Evolutionary conservation across 2,329 filamentous ascomycete genomes (phyloP).

Genomic region (Fusarium pseudocircinatum): DNA sequence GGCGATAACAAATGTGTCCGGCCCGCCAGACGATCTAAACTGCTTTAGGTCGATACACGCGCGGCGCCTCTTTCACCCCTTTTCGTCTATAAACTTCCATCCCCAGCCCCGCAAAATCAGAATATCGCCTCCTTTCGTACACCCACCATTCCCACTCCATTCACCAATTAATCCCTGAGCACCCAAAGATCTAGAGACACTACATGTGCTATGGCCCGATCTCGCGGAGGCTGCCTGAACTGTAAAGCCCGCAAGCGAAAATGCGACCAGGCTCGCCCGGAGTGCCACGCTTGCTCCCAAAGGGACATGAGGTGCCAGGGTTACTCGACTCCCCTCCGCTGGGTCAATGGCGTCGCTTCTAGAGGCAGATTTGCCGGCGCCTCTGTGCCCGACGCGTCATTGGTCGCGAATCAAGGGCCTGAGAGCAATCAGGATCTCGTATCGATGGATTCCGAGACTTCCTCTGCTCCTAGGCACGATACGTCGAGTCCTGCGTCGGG

Average conservation of each 20-base stretch:
- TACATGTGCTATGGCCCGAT: conserved; percentile 26
- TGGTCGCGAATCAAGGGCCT: background rate
- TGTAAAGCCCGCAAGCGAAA: conserved; percentile 41
- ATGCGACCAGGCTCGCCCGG: conserved; percentile 38
- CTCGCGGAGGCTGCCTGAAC: conserved; percentile 40
- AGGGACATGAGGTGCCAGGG: conserved; percentile 36
- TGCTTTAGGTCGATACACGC: conserved; percentile 17
- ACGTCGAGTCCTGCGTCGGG: conserved; percentile 18
- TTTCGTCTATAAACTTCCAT: conserved; percentile 37
- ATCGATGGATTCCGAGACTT: conserved; percentile 2
- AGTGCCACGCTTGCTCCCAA: conserved; percentile 32
- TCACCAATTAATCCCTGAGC: background rate
- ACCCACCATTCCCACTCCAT: background rate
- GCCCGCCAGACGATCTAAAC: background rate
- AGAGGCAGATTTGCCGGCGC: conserved; percentile 39
- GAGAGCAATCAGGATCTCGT: background rate
- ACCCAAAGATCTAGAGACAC: background rate
- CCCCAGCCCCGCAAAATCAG: background rate
- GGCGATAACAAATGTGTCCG: background rate
- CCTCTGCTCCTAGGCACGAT: conserved; percentile 1
- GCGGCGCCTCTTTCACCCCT: conserved; percentile 41
- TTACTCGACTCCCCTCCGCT: conserved; percentile 35
- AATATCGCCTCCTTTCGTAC: background rate
- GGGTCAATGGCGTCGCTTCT: conserved; percentile 41
- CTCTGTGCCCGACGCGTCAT: conserved; percentile 23